Evolutionary conservation across 1,284 basidiomycete genomes (phyloP), one percentile per base, ranked within the genome.

Genomic region (Apiotrichum veenhuisii): DNA sequence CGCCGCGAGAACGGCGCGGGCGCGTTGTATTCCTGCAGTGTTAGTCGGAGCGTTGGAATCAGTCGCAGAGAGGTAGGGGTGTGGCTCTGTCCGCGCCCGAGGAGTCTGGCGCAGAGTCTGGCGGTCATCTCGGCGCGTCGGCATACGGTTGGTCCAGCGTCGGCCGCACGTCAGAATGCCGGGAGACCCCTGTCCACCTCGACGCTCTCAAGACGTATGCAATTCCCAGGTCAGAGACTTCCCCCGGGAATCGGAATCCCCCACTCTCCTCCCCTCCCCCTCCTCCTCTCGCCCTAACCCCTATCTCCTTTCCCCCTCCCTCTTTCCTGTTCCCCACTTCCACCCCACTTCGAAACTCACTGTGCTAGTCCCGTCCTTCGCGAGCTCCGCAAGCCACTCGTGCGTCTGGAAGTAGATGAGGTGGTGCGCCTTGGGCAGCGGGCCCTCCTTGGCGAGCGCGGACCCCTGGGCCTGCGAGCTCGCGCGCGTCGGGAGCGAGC

Each of bases 351-450:
- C 44, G 12, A 5, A 5, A 65, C 88, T 86, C 18, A 88, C 89
- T 14, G 66, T 65, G 3, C 66, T 68, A 1, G 71, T 69, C 14
- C 87, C 87, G 68, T 91, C 89, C 25, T 77, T 63, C 8, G 85
- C 82, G 33, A 91, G 78, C 14, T 78, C 71, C 10, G 70, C 63
- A 64, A 88, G 83, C 8, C 85, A 82, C 36, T 80, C 81, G 45
- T 84, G 81, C 2, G 84, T 83, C 61, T 88, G 85, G 74, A 90
- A 90, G 78, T 88, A 89, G 3, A 80, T 82, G 44, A 91, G 80
- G 68, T 88, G 87, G 66, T 87, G 85, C 0, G 86, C 87, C 57
- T 82, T 83, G 1, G 78, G 79, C 33, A 89, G 73, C 1, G 76
- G 72, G 4, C 79, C 67, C 5, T 80, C 81, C 2, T 67, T 65